These are phyloP conservation scores for Scenedesmus sp. DNA, from an alignment of 163 green algal genomes.

Conservation along the genomic window DNA sequence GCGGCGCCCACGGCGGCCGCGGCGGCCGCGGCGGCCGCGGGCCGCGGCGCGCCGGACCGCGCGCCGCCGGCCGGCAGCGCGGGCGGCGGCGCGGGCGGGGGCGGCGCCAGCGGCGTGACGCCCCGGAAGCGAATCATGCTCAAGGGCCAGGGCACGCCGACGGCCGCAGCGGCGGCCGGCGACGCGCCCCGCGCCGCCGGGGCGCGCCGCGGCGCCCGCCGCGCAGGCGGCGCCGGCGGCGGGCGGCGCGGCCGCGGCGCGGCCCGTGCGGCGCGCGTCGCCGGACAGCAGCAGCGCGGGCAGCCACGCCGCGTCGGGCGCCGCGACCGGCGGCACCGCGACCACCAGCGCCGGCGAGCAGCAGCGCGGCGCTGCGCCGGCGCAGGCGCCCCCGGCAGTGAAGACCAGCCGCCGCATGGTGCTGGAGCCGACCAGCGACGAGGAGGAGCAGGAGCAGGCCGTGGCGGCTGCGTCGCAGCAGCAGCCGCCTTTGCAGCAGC, in stretches of 20 bases:
- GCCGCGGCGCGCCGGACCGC: too few relatives aligned
- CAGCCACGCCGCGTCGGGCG: constrained; percentile 32
- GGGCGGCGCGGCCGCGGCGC: too few relatives aligned
- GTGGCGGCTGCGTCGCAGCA: neutral
- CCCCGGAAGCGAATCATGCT: constrained; percentile 9
- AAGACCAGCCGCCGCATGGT: neutral
- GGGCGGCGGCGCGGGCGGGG: too few relatives aligned
- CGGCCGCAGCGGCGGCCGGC: constrained; percentile 7
- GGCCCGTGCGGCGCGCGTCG: neutral
- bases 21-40: neutral
- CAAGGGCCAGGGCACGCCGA: constrained; percentile 20
- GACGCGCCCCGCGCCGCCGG: too few relatives aligned
- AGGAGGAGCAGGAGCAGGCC: constrained; percentile 1
- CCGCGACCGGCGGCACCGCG: neutral
- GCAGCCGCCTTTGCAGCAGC: neutral
- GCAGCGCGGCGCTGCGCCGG: neutral
- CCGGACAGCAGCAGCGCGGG: constrained; percentile 33
- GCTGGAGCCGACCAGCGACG: constrained; percentile 1
- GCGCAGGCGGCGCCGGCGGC: too few relatives aligned
- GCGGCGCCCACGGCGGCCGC: neutral
- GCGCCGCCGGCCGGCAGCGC: too few relatives aligned
- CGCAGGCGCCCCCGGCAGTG: neutral
- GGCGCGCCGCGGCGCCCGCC: too few relatives aligned
- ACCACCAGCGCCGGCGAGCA: constrained; percentile 5
- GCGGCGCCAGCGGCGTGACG: too few relatives aligned